Conservation (phyloP, 352 stramenopile species). For the Globisporangium orthogonon region DNA sequence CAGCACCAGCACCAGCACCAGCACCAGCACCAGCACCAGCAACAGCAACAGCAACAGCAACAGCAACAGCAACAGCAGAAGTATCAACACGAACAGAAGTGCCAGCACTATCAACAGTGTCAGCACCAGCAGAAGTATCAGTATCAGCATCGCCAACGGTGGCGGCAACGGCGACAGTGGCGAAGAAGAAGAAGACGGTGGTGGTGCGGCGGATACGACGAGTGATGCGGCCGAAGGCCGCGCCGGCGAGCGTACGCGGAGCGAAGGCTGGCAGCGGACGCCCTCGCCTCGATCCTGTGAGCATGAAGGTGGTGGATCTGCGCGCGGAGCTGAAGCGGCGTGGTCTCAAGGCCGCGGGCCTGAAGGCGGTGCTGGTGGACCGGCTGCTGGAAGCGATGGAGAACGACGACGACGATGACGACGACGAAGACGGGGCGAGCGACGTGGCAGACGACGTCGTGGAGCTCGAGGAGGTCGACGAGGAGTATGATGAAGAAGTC, state of each 20-base stretch:
- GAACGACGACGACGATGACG: conserved; percentile 30
- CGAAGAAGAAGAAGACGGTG: conserved; percentile 14
- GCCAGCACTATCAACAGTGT: too few relatives aligned
- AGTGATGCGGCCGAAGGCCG: conserved; percentile 26
- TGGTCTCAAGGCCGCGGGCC: conserved; percentile 37
- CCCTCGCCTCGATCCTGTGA: conserved; percentile 18
- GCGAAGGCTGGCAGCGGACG: not conserved
- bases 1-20: conserved; percentile 3
- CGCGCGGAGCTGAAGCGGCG: conserved; percentile 52
- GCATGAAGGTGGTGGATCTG: conserved; percentile 47
- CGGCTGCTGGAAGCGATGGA: conserved; percentile 45
- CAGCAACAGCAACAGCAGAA: too few relatives aligned
- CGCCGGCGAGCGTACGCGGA: conserved; percentile 16
- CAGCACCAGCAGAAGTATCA: too few relatives aligned
- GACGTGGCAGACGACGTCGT: conserved; percentile 21
- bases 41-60: not conserved
- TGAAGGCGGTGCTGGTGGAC: conserved; percentile 44
- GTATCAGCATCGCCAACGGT: too few relatives aligned
- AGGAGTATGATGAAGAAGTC: conserved; percentile 18
- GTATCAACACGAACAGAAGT: too few relatives aligned
- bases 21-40: not conserved
- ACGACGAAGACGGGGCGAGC: conserved; percentile 15
- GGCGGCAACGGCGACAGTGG: too few relatives aligned
- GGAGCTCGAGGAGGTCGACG: conserved; percentile 20
- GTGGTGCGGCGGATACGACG: conserved; percentile 38